Base-by-base conservation (phyloP, 768 basidiomycete genomes). In the Postia placenta region DNA sequence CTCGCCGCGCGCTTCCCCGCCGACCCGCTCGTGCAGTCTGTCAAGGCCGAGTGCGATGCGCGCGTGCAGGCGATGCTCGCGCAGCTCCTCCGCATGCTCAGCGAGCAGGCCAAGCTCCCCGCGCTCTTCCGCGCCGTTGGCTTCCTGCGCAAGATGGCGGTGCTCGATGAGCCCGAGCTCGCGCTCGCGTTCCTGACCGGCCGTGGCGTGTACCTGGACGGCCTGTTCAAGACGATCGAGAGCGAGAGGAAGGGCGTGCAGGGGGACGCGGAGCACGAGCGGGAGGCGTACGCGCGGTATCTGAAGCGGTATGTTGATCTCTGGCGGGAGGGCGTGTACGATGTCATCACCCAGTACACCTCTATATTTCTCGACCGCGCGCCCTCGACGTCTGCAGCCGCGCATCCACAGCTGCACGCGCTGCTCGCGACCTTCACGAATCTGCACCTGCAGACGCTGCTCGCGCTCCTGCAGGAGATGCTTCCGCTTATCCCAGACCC, bases 311-410 rank as follows among this genome's bases (percentile, higher is more conserved):
- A 92, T 65, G 81, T 95, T 55, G 94, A 95, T 60, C 67, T 83
- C 11, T 96, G 94, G 85, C 74, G 93, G 45, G 94, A 97, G 68
- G 85, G 88, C 40, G 87, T 92, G 19, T 88, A 94, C 68, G 92
- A 97, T 65, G 80, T 94, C 64, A 76, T 95, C 56, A 87, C 87
- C 14, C 92, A 95, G 62, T 96, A 83, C 59, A 77, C 85, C 2
- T 83, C 91, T 33, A 92, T 96, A 54, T 95, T 97, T 66, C 79
- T 93, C 28, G 87, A 91, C 53, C 80, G 78, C 45, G 45, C 33
- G 12, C 68, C 73, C 20, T 68, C 71, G 7, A 51, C 56, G 11
- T 50, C 57, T 2, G 45, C 23, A 27, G 45, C 64, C 27, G 61
- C 65, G 24, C 42, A 70, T 19, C 60, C 68, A 7, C 57, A 67